phyloP scores from a whole-genome alignment of 108 stramenopile species.

The Skeletonema menzelii region DNA sequence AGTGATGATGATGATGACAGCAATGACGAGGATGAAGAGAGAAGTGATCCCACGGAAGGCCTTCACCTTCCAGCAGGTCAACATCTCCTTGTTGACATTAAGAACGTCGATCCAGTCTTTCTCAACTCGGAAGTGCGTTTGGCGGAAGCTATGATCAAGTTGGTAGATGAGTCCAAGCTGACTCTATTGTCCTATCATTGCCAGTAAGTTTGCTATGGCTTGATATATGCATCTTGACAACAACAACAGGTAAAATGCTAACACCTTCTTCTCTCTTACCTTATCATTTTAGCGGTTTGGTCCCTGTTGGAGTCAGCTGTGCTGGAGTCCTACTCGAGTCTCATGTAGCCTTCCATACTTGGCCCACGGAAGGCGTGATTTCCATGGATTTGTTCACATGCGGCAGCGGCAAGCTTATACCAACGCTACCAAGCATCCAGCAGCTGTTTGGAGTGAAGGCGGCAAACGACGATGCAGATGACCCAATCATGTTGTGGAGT shows the following conservation, averaged over 20 bases:
- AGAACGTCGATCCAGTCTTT: constrained; percentile 59
- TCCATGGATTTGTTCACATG: constrained; percentile 80
- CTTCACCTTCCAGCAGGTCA: constrained; percentile 71
- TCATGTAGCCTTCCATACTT: constrained; percentile 75
- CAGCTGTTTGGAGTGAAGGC: constrained; percentile 60
- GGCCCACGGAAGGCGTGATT: constrained; percentile 76
- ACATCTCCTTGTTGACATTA: constrained; percentile 68
- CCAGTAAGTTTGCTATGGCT: not conserved
- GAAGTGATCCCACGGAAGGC: not conserved
- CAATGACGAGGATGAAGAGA: not conserved
- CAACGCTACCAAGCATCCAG: constrained; percentile 55
- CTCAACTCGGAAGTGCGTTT: constrained; percentile 65
- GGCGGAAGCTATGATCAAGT: constrained; percentile 62
- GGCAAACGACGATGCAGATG: not conserved
- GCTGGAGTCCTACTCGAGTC: constrained; percentile 77
- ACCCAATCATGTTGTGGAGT: constrained; percentile 52
- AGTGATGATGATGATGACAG: not conserved
- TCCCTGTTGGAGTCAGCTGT: constrained; percentile 36
- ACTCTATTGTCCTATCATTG: constrained; percentile 27
- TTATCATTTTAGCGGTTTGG: not conserved
- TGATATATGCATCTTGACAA: not conserved
- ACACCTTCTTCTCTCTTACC: constrained; percentile 36
- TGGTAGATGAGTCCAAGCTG: constrained; percentile 8
- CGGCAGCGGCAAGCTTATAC: constrained; percentile 59
- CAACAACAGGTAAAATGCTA: not conserved